Conservation (phyloP, 352 stramenopile genomes). For the Phytophthora sansomeana region DNA sequence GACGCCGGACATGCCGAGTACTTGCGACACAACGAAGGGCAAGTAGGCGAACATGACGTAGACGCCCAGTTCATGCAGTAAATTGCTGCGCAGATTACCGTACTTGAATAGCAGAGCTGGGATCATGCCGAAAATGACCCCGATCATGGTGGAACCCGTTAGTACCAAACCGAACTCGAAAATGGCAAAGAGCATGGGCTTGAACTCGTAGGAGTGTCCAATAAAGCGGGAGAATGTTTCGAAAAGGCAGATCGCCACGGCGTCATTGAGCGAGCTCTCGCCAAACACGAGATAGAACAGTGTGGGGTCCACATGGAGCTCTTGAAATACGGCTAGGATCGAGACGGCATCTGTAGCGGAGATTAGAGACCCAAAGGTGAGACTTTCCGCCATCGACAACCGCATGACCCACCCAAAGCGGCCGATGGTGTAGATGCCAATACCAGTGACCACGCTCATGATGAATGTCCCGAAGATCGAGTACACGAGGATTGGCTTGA, state of each 20-base stretch:
- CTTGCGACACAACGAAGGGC: conserved; percentile 76
- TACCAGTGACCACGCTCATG: conserved; percentile 87
- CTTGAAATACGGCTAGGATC: conserved; percentile 93
- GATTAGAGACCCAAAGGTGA: conserved; percentile 94
- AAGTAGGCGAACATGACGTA: conserved; percentile 91
- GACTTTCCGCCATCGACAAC: conserved; percentile 87
- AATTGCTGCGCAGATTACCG: conserved; percentile 86
- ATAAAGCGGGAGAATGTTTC: conserved; percentile 94
- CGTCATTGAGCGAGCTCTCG: conserved; percentile 95
- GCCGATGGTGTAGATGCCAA: conserved; percentile 77
- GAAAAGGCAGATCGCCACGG: conserved; percentile 94
- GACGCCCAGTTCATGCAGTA: conserved; percentile 90
- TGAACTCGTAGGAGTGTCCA: conserved; percentile 83
- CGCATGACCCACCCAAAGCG: conserved; percentile 72
- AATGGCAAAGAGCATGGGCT: conserved; percentile 78
- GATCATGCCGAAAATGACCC: conserved; percentile 84
- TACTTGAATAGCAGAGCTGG: conserved; percentile 92
- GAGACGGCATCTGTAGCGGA: conserved; percentile 95
- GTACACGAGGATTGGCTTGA: conserved; percentile 90
- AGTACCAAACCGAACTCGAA: conserved; percentile 93
- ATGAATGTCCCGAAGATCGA: conserved; percentile 92
- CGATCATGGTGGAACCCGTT: conserved; percentile 89
- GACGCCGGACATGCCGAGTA: conserved; percentile 90
- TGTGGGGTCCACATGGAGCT: conserved; percentile 89
- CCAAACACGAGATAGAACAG: conserved; percentile 97